Evolutionary conservation across 2,329 filamentous ascomycete species (phyloP).

Genomic region (Drechmeria coniospora): DNA sequence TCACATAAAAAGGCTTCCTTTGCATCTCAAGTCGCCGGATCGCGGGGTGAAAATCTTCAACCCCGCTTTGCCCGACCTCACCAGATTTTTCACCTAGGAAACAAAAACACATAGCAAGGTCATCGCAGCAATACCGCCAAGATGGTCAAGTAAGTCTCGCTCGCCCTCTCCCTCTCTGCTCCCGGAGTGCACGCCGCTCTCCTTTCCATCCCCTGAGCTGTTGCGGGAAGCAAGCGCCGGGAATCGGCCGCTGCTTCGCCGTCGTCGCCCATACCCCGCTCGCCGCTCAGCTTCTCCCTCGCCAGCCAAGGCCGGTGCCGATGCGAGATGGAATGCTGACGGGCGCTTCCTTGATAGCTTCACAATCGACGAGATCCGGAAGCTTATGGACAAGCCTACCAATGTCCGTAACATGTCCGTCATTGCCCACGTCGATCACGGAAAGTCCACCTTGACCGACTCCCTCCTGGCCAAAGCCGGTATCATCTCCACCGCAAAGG

Average conservation of each 20-base stretch:
- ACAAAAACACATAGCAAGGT: conserved; percentile 21
- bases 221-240: not conserved
- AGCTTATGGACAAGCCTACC: conserved; percentile 62
- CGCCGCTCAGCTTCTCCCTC: conserved; percentile 22
- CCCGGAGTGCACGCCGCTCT: not conserved
- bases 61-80: conserved; percentile 24
- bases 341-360: conserved; percentile 49
- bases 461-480: conserved; percentile 97
- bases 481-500: conserved; percentile 98
- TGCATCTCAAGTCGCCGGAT: conserved; percentile 10
- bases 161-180: conserved; percentile 4
- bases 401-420: conserved; percentile 95
- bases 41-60: conserved; percentile 27
- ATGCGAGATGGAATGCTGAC: conserved; percentile 29
- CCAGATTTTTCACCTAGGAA: conserved; percentile 11
- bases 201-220: not conserved
- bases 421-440: conserved; percentile 99
- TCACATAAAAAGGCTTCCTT: conserved; percentile 1
- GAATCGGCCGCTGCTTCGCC: not conserved
- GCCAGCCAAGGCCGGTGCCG: no score
- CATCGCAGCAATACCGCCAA: conserved; percentile 61
- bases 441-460: conserved; percentile 99
- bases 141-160: conserved; percentile 92
- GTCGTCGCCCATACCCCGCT: conserved; percentile 14
- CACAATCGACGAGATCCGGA: conserved; percentile 87